Evolutionary conservation across 164 flowering plant genomes (phyloP), one percentile per base, ranked within the genome.

Genomic region (Saururus chinensis): DNA sequence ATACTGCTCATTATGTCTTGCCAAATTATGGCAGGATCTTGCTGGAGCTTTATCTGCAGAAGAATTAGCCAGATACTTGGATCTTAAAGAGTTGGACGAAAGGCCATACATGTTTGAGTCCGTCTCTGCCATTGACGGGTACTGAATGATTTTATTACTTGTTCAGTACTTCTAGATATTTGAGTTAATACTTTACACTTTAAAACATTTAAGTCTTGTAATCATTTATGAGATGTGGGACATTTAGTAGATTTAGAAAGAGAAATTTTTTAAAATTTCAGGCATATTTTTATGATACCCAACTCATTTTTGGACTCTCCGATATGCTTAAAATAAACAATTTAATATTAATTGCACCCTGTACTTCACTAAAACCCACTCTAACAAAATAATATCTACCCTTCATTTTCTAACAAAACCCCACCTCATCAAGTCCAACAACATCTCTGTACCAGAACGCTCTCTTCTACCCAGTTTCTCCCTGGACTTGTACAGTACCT

Each of bases 91-190:
- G 74, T 73, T 92, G 76, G 96, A 92, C 65, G 96, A 89, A 77
- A 80, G 95, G 69, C 77, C 71, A 17, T 82, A 81, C 77, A 77
- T 89, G 83, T 86, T 81, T 79, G 92, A 83, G 80, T 95, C 85
- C 71, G 89, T 92, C 72, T 92, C 97, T 51, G 90, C 83, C 35
- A 80, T 74, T 77, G 95, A 92, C 65, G 98, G 98, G 98, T 92
- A 30, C 37, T 30, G 37, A 30, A 2, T 30, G 37, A 30, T 30
- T 6, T 30, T 30, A 30, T 30, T 64, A 77, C 79, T 62, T 59
- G 20, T 14, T 1, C 13, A 4, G 10, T 24, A 25, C 23, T 53
- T 9, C 19, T 10, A 23, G 23, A 24, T 56, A 2, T 26, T 16
- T 56, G 26, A 11, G 17, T 14, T 30, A 24, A 54, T 54, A n/a